These are phyloP conservation scores for Cladobotryum mycophilum DNA, from an alignment of 2,329 filamentous ascomycete genomes.

Conservation along the genomic window DNA sequence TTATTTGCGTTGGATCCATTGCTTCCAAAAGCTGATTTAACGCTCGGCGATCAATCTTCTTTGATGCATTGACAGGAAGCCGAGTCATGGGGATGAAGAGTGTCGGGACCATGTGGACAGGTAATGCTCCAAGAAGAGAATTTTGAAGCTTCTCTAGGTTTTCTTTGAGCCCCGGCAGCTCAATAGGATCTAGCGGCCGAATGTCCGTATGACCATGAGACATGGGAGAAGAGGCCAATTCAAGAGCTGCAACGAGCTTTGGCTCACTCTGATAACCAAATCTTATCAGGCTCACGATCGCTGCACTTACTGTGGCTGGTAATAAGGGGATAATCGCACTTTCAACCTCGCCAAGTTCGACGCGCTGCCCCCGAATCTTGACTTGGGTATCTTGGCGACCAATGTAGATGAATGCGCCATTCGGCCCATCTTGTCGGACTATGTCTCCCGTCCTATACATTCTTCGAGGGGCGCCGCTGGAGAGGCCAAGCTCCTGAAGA, in stretches of 20 bases:
- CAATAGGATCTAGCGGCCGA: too few species aligned
- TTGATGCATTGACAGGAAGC: conserved; percentile 2
- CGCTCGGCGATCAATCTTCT: conserved; percentile 3
- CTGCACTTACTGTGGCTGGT: not conserved
- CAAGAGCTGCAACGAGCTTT: too few species aligned
- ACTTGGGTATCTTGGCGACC: conserved; percentile 3
- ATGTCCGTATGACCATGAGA: too few species aligned
- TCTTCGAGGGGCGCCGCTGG: not conserved
- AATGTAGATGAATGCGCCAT: not conserved
- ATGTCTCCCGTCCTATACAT: conserved; percentile 42
- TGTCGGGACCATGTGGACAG: conserved; percentile 4
- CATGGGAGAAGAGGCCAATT: too few species aligned
- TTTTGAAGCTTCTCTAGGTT: not conserved
- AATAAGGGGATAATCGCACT: not conserved
- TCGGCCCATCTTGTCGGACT: conserved; percentile 16
- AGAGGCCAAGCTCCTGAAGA: too few species aligned
- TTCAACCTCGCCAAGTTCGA: conserved; percentile 4
- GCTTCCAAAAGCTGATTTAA: not conserved
- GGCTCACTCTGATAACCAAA: too few species aligned
- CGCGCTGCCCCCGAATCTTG: conserved; percentile 2
- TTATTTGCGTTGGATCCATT: not conserved
- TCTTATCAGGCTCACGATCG: too few species aligned
- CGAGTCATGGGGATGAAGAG: not conserved
- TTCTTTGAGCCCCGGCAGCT: too few species aligned
- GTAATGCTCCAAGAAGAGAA: not conserved